Conservation (phyloP, 352 stramenopile species). For the Globisporangium acanthophoron region DNA sequence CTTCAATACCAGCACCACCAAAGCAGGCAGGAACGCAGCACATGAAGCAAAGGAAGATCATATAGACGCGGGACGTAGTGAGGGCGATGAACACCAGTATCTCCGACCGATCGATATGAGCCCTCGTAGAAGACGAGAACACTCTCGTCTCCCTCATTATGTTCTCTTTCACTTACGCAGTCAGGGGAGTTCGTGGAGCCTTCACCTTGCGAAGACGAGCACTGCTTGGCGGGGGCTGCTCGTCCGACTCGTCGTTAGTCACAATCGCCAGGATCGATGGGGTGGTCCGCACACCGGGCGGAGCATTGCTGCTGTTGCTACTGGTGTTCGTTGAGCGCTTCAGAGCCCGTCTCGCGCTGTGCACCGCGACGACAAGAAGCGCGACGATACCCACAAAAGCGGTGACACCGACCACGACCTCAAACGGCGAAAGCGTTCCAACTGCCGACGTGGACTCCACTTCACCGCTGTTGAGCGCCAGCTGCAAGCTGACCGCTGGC, state of each 20-base stretch:
- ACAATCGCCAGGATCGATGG: conserved; percentile 4
- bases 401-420: conserved; percentile 1
- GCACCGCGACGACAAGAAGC: conserved; percentile 2
- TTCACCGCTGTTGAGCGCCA: background rate
- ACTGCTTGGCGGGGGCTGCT: background rate
- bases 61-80: background rate
- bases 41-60: background rate
- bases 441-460: background rate
- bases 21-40: background rate
- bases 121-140: background rate
- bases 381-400: conserved; percentile 1
- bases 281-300: background rate
- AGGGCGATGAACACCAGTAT: background rate
- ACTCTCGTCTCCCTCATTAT: background rate
- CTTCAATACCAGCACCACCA: background rate
- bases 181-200: conserved; percentile 1
- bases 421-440: background rate
- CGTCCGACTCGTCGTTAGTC: background rate
- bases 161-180: background rate
- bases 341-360: background rate
- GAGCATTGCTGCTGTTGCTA: background rate
- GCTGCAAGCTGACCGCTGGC: background rate
- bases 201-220: conserved; percentile 6
- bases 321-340: background rate
- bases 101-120: background rate